A percentile compares a stretch with the other conserved stretches of the same genome.
Evolutionary conservation across 495 filamentous ascomycete genomes (phyloP).

Genomic region (Ramalina peruviana): DNA sequence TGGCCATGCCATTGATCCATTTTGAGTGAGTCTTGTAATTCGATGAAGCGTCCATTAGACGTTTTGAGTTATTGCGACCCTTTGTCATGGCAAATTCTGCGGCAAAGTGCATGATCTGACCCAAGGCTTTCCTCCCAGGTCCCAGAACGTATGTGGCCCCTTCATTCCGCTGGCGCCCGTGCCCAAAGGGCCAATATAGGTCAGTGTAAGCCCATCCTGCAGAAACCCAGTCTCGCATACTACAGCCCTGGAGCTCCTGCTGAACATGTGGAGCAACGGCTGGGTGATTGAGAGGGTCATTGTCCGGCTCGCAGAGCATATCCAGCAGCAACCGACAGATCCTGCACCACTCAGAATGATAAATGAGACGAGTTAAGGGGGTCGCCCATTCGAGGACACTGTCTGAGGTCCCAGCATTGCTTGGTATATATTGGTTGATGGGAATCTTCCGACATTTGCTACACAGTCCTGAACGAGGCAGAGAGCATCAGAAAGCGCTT

Average conservation of each 20-base stretch:
- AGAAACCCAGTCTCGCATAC: neutral
- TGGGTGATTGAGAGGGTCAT: neutral
- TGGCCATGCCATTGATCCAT: neutral
- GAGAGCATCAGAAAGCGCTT: too few species aligned
- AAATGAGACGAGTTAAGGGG: neutral
- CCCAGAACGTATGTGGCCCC: slow-evolving; percentile 1
- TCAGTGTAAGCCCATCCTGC: neutral
- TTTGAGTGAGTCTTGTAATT: neutral
- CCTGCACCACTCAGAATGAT: slow-evolving; percentile 1
- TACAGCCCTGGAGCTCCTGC: neutral
- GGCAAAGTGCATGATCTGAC: neutral
- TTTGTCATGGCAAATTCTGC: neutral
- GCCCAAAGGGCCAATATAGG: neutral
- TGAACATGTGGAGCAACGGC: neutral
- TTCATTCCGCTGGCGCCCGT: neutral
- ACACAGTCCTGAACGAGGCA: neutral
- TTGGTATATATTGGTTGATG: neutral
- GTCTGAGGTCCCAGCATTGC: neutral
- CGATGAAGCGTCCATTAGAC: neutral
- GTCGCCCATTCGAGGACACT: neutral
- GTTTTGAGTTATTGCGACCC: neutral
- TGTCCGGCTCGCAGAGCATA: neutral
- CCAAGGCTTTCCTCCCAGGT: neutral
- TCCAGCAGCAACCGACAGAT: neutral
- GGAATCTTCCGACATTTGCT: neutral